Percentiles rank a stretch among this genome's conserved stretches.
Evolutionary conservation across 1,139 yeast genomes (phyloP).

Genomic region (Blastobotrys persicus): DNA sequence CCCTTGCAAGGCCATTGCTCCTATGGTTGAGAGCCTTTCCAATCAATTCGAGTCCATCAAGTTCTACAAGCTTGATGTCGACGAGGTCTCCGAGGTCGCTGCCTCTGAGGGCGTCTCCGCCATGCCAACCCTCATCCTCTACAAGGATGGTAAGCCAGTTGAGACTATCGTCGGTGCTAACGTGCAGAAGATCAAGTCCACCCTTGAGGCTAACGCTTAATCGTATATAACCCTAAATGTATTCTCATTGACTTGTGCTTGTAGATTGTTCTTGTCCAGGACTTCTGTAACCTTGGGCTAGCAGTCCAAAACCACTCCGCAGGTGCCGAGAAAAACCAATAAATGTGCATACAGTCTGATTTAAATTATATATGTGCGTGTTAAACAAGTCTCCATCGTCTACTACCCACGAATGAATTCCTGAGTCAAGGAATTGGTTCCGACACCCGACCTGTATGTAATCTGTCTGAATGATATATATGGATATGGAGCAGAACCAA

Average conservation of each 20-base stretch:
- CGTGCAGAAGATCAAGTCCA: slow-evolving; percentile 57
- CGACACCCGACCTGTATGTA: too few relatives aligned
- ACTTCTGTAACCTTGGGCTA: too few relatives aligned
- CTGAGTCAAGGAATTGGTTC: too few relatives aligned
- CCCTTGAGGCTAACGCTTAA: slow-evolving; percentile 12
- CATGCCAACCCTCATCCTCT: slow-evolving; percentile 86
- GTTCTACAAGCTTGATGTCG: slow-evolving; percentile 85
- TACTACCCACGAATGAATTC: too few relatives aligned
- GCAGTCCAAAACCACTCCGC: too few relatives aligned
- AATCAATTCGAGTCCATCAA: slow-evolving; percentile 49
- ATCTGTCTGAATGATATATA: too few relatives aligned
- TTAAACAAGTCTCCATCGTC: too few relatives aligned
- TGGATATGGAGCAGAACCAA: too few relatives aligned
- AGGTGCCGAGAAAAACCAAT: too few relatives aligned
- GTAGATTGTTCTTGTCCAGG: too few relatives aligned
- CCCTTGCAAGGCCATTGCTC: slow-evolving; percentile 94
- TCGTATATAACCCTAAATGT: background rate
- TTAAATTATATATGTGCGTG: too few relatives aligned
- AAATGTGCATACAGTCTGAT: too few relatives aligned
- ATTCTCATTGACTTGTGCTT: background rate
- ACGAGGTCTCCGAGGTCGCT: slow-evolving; percentile 71
- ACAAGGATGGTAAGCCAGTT: slow-evolving; percentile 70
- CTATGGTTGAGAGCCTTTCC: slow-evolving; percentile 76
- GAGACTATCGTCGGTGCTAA: slow-evolving; percentile 84
- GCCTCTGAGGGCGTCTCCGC: slow-evolving; percentile 70